Evolutionary conservation across 2,329 filamentous ascomycete genomes (phyloP).

Genomic region (Diaporthe sp.): DNA sequence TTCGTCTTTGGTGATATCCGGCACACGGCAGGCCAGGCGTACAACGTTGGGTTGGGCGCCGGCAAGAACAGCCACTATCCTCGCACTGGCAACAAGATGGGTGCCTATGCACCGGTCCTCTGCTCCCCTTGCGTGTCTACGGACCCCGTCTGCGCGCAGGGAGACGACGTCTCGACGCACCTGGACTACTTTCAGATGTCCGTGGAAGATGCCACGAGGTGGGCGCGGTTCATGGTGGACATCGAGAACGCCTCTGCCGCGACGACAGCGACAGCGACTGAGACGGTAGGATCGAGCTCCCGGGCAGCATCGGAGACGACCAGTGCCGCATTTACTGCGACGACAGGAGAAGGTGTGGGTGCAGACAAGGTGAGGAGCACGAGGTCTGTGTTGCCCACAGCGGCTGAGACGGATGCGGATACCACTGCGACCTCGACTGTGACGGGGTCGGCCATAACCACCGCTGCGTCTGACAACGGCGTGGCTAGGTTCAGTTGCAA

Average conservation of each 20-base stretch:
- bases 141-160: conserved; percentile 51
- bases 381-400: background rate
- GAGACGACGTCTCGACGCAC: conserved; percentile 44
- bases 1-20: conserved; percentile 17
- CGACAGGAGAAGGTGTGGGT: background rate
- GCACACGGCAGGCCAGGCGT: conserved; percentile 22
- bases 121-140: conserved; percentile 48
- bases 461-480: background rate
- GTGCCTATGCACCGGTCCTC: conserved; percentile 40
- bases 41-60: conserved; percentile 18
- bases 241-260: background rate
- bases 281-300: background rate
- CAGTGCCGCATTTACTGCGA: background rate
- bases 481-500: background rate
- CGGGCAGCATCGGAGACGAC: background rate
- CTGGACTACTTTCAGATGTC: conserved; percentile 51
- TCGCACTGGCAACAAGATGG: conserved; percentile 37
- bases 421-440: background rate
- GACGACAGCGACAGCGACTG: background rate
- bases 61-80: conserved; percentile 14
- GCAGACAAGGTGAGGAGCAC: background rate
- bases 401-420: background rate
- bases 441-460: background rate
- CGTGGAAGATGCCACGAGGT: conserved; percentile 38
- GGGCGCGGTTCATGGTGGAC: conserved; percentile 17